A percentile compares a stretch with the other conserved stretches of the same genome.
Evolutionary conservation across 768 basidiomycete genomes (phyloP).

Genomic region (Boletus rufocinnamomeus): DNA sequence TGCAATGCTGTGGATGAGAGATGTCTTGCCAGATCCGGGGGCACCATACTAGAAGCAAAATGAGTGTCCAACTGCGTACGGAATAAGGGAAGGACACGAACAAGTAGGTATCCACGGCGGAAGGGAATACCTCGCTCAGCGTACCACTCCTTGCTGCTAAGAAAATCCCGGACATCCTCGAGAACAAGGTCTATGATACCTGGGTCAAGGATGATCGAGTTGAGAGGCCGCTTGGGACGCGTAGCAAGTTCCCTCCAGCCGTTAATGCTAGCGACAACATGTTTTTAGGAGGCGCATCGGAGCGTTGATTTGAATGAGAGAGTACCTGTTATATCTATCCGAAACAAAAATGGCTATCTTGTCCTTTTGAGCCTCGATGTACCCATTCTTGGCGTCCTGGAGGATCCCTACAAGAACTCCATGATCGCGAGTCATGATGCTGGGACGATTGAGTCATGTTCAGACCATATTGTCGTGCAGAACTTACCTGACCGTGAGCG

Average conservation of each 20-base stretch:
- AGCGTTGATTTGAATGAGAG: not conserved
- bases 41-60: slow-evolving; percentile 54
- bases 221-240: slow-evolving; percentile 63
- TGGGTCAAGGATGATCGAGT: slow-evolving; percentile 70
- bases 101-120: slow-evolving; percentile 75
- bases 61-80: not conserved
- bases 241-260: slow-evolving; percentile 57
- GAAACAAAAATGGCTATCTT: slow-evolving; percentile 55
- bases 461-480: not conserved
- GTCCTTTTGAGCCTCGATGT: slow-evolving; percentile 52
- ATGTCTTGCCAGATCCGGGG: slow-evolving; percentile 79
- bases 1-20: slow-evolving; percentile 72
- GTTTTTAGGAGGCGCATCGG: not conserved
- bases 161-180: slow-evolving; percentile 70
- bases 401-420: slow-evolving; percentile 52
- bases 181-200: slow-evolving; percentile 66
- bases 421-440: slow-evolving; percentile 53
- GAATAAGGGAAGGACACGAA: slow-evolving; percentile 21
- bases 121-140: slow-evolving; percentile 77
- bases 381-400: slow-evolving; percentile 52
- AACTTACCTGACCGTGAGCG: slow-evolving; percentile 27
- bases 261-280: slow-evolving; percentile 26
- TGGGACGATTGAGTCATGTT: slow-evolving; percentile 21
- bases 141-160: slow-evolving; percentile 73
- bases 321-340: slow-evolving; percentile 43